Base-by-base conservation (phyloP, 495 filamentous ascomycete species). In the Penicilliopsis zonata region DNA sequence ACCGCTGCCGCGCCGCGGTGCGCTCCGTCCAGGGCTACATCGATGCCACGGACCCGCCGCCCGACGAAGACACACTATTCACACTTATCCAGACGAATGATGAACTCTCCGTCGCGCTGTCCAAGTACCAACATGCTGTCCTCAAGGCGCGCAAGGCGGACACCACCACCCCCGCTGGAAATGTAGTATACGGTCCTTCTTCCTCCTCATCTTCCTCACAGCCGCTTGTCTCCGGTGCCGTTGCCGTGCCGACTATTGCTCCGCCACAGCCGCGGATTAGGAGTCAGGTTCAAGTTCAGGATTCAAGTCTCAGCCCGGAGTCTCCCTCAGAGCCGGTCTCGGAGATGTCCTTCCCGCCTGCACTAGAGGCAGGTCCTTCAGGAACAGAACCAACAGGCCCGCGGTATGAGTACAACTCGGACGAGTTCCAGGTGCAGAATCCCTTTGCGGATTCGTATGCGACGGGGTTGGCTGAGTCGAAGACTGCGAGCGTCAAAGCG, bases 41-140 rank as follows among this genome's bases (percentile, higher is more conserved):
- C 58, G 59, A 77, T 21, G 69, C 75, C 28, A 75, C 79, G 12
- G 69, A 79, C 42, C 88, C 88, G 0, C 43, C 73, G 1, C 86
- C 86, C 3, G 90, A 99, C 47, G 86, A 88, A 48, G 81, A 94
- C 44, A 96, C 90, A 1, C 74, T 99, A 54, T 72, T 86, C 38
- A 87, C 77, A 13, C 58, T 99, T 28, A 93, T 99, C 49, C 87
- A 96, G 55, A 88, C 86, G 22, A 94, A 92, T 48, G 92, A 96
- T 45, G 77, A 85, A 47, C 63, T 98, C 13, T 76, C 77, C 15
- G 70, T 79, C 12, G 75, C 86, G 0, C 57, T 86, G 5, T 86
- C 72, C 33, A 75, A 82, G 33, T 80, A 95, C 56, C 82, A 86
- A 46, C 75, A 81, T 15, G 79, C 84, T 10, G 59, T 94, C 37